Evolutionary conservation across 192 early-diverging fungal genomes (phyloP), one percentile per base, ranked within the genome.

Genomic region (Backusella macrospora): DNA sequence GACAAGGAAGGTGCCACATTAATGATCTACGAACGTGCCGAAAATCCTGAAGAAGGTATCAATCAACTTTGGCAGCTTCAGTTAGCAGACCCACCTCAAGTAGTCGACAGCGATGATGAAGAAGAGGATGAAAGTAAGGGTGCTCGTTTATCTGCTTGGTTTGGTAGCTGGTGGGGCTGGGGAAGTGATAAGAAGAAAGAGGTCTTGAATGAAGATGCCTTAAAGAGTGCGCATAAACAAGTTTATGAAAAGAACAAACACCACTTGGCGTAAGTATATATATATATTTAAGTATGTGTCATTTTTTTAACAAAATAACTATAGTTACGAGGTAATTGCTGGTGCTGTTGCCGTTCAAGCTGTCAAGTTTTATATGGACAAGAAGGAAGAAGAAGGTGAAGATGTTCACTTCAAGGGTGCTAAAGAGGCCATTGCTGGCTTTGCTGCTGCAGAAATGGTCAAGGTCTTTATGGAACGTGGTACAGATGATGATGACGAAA

Each of bases 261-360:
- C 16, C 52, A 62, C n/a, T 63, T 72, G 48, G 63, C 59, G 71
- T 72, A 63, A 64, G 43, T 72, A 26, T 15, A 6, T 55, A 43
- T 59, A 23, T 47, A 47, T 42, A 48, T 34, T 2, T 18, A n/a
- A n/a, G 29, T 34, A 2, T 34, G 29, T 34, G 29, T 34, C 29
- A 34, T 34, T 34, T 34, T 34, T 34, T 34, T 34, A 34, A 34
- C 29, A 34, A 34, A 34, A 34, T 2, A 34, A 34, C 29, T 34
- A 34, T 47, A 72, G 71, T 62, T 80, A 84, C 65, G 83, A 84
- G 62, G 29, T 80, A 8, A 72, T 88, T 40, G 84, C 84, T 15
- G 84, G 82, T 18, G 87, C 87, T 14, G 87, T 84, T 13, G 87
- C 82, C n/a, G 86, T 85, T 63, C 86, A 85, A 39, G 87, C 85